Percentiles rank a stretch among this genome's conserved stretches.
Evolutionary conservation across 2,329 filamentous ascomycete genomes (phyloP).

Genomic region (Penicillium olsonii): DNA sequence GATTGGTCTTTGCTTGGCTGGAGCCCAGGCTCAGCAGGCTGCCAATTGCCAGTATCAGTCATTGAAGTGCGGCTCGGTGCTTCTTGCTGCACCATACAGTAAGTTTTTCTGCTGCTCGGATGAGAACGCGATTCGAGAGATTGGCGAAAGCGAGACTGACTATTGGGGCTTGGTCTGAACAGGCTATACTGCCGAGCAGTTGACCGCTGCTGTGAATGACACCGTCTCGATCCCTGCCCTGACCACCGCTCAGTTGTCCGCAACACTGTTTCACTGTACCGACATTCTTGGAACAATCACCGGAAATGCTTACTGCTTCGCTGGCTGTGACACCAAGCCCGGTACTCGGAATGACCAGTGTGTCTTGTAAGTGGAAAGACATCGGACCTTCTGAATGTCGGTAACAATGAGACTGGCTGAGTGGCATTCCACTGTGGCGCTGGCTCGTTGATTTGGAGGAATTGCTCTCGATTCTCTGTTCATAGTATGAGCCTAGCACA

Average conservation of each 20-base stretch:
- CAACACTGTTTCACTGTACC: slow-evolving; percentile 20
- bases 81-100: slow-evolving; percentile 17
- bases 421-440: background rate
- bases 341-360: slow-evolving; percentile 18
- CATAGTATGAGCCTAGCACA: background rate
- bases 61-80: slow-evolving; percentile 15
- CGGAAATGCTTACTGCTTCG: slow-evolving; percentile 20
- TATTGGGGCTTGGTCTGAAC: background rate
- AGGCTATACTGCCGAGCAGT: slow-evolving; percentile 15
- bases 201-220: slow-evolving; percentile 17
- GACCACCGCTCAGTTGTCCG: slow-evolving; percentile 9
- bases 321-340: slow-evolving; percentile 17
- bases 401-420: background rate
- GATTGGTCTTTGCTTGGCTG: slow-evolving; percentile 11
- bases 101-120: background rate
- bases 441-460: background rate
- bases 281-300: slow-evolving; percentile 18
- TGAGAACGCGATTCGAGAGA: background rate
- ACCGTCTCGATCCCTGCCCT: slow-evolving; percentile 14
- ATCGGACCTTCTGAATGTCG: background rate
- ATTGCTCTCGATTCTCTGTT: background rate
- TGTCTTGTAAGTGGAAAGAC: slow-evolving; percentile 10
- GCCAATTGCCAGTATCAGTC: slow-evolving; percentile 17
- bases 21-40: slow-evolving; percentile 17
- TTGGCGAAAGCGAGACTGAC: background rate